A percentile compares a stretch with the other conserved stretches of the same genome.
Evolutionary conservation across 129 eudicot genomes (phyloP).

Genomic region (Saposhnikovia divaricata): DNA sequence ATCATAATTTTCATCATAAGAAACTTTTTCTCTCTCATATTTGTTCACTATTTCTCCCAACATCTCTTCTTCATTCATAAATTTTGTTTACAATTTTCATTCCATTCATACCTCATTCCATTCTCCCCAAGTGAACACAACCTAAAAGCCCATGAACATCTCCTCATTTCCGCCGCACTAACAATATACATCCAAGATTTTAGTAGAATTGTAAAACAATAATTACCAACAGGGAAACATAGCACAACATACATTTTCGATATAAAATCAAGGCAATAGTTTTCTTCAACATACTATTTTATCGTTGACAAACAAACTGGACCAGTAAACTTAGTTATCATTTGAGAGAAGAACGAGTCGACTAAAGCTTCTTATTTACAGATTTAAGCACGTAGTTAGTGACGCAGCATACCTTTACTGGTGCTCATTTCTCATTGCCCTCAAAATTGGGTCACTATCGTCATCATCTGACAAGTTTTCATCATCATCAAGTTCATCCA

Average conservation of each 20-base stretch:
- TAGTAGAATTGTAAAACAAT: not conserved
- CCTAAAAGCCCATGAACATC: not conserved
- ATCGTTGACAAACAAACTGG: not conserved
- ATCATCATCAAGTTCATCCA: slow-evolving; percentile 59
- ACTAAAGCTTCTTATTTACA: slow-evolving; percentile 25
- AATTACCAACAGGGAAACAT: not conserved
- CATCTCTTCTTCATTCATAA: too few species aligned
- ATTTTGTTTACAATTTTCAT: too few species aligned
- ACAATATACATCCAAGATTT: not conserved
- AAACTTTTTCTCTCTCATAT: too few species aligned
- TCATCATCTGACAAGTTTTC: slow-evolving; percentile 39
- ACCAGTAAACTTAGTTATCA: not conserved
- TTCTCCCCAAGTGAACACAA: too few species aligned
- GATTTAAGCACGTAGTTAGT: not conserved
- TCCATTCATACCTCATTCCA: too few species aligned
- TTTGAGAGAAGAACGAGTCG: not conserved
- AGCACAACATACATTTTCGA: not conserved
- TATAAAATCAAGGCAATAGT: not conserved
- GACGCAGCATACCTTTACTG: slow-evolving; percentile 15
- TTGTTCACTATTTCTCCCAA: too few species aligned
- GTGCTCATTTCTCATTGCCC: slow-evolving; percentile 42
- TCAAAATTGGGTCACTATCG: slow-evolving; percentile 40
- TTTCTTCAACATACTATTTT: not conserved
- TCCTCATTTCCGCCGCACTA: not conserved
- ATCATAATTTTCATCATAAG: too few species aligned